These are phyloP conservation scores for Trametes meyenii DNA, from an alignment of 768 basidiomycete genomes.

Conservation along the genomic window DNA sequence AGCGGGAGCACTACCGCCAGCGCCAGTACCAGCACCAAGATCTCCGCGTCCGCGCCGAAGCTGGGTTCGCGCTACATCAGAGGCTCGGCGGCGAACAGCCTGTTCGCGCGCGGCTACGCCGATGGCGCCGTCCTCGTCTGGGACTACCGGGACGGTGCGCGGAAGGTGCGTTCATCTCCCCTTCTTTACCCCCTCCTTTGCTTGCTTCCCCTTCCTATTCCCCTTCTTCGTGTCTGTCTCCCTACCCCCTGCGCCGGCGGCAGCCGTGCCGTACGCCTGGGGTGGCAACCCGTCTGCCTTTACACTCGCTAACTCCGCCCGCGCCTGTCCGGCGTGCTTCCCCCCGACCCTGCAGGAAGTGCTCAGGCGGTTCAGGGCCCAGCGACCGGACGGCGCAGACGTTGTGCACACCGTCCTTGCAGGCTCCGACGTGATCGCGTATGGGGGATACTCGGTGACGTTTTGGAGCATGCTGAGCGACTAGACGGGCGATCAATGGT, in stretches of 20 bases:
- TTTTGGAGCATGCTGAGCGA: constrained; percentile 33
- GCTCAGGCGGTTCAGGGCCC: constrained; percentile 37
- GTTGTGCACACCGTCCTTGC: constrained; percentile 46
- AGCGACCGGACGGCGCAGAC: constrained; percentile 32
- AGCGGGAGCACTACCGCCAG: constrained; percentile 15
- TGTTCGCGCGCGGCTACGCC: constrained; percentile 50
- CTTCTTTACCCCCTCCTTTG: too few species aligned
- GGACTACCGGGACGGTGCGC: constrained; percentile 48
- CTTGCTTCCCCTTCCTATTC: too few species aligned
- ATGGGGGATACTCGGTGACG: constrained; percentile 43
- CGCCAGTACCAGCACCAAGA: not conserved
- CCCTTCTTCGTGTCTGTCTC: too few species aligned
- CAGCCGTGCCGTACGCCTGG: constrained; percentile 11
- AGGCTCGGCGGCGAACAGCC: constrained; percentile 43
- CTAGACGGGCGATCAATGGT: not conserved
- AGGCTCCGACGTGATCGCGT: constrained; percentile 44
- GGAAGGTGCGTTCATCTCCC: constrained; percentile 38
- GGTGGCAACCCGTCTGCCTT: constrained; percentile 17
- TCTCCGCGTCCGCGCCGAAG: constrained; percentile 10
- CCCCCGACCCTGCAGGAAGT: constrained; percentile 37
- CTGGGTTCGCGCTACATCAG: constrained; percentile 34
- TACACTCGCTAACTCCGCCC: constrained; percentile 6
- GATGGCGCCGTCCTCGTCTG: constrained; percentile 46
- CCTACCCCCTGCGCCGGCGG: constrained; percentile 3
- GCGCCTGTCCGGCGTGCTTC: not conserved